Percentiles rank a stretch among this genome's conserved stretches.
Conservation (phyloP, 2,329 filamentous ascomycete species). For the Xylaria sp. region DNA sequence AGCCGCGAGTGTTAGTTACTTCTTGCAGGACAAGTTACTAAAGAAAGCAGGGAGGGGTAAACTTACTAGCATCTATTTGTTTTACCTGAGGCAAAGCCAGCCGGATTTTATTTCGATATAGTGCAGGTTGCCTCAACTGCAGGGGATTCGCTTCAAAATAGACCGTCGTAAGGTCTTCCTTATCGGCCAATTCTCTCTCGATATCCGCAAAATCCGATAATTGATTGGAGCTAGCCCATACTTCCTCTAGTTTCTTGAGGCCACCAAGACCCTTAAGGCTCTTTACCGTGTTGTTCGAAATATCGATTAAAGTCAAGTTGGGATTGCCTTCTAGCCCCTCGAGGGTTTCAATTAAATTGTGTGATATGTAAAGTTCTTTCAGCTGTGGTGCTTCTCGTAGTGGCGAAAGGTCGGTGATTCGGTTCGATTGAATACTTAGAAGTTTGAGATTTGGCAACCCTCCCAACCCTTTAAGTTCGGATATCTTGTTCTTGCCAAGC, state of each 20-base stretch:
- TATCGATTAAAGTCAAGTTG: slow-evolving; percentile 81
- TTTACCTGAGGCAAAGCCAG: slow-evolving; percentile 86
- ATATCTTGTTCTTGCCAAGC: slow-evolving; percentile 97
- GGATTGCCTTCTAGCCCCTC: slow-evolving; percentile 74
- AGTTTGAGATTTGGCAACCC: slow-evolving; percentile 82
- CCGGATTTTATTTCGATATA: slow-evolving; percentile 94
- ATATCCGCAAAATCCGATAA: slow-evolving; percentile 84
- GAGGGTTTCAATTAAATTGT: slow-evolving; percentile 86
- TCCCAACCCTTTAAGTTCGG: slow-evolving; percentile 79
- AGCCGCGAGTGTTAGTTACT: slow-evolving; percentile 12
- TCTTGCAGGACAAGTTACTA: not conserved
- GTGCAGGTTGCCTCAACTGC: slow-evolving; percentile 78
- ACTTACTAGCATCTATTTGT: slow-evolving; percentile 98
- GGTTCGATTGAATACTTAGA: slow-evolving; percentile 94
- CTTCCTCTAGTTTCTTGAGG: slow-evolving; percentile 80
- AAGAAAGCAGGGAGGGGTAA: not conserved
- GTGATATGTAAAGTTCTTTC: slow-evolving; percentile 94
- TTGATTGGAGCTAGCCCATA: slow-evolving; percentile 94
- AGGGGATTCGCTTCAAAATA: slow-evolving; percentile 97
- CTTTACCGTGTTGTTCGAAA: slow-evolving; percentile 86
- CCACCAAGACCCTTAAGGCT: slow-evolving; percentile 77
- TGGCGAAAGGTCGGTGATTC: slow-evolving; percentile 80
- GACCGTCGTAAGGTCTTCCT: slow-evolving; percentile 83
- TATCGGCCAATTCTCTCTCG: slow-evolving; percentile 80
- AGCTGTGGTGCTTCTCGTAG: slow-evolving; percentile 78